These are phyloP conservation scores for Basidiobolus meristosporus DNA, from an alignment of 371 early-diverging fungal genomes.

Conservation along the genomic window DNA sequence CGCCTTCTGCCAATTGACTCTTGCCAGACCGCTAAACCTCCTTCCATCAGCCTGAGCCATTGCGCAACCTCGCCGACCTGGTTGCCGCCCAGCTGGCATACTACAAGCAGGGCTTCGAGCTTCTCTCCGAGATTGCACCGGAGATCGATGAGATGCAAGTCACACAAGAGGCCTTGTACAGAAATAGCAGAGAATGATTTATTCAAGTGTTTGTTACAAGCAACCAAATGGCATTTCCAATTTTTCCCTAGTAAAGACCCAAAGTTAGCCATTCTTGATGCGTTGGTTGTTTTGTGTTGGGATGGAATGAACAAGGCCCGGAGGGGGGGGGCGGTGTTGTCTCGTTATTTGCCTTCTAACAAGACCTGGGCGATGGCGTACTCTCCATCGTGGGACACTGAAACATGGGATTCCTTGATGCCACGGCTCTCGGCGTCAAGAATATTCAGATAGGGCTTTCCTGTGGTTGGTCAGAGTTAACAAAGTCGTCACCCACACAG, in stretches of 20 bases:
- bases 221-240: too few relatives aligned
- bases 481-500: background rate
- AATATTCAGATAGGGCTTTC: slow-evolving; percentile 22
- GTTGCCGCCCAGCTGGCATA: slow-evolving; percentile 72
- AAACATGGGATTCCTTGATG: slow-evolving; percentile 20
- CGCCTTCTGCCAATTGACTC: too few relatives aligned
- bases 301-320: too few relatives aligned
- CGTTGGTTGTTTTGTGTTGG: too few relatives aligned
- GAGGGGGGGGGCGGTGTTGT: too few relatives aligned
- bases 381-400: slow-evolving; percentile 43
- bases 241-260: too few relatives aligned
- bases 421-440: slow-evolving; percentile 11
- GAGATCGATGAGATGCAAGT: slow-evolving; percentile 84
- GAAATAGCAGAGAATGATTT: slow-evolving; percentile 23
- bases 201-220: too few relatives aligned
- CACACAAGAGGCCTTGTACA: slow-evolving; percentile 72
- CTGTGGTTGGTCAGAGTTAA: slow-evolving; percentile 6
- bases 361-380: slow-evolving; percentile 40
- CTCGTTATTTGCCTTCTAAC: slow-evolving; percentile 19
- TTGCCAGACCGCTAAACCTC: background rate
- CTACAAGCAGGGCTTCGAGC: slow-evolving; percentile 61
- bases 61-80: slow-evolving; percentile 64
- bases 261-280: too few relatives aligned
- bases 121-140: slow-evolving; percentile 58
- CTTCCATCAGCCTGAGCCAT: slow-evolving; percentile 62